phyloP scores from a whole-genome alignment of 78 protist species.

The Polysphondylium violaceum region DNA sequence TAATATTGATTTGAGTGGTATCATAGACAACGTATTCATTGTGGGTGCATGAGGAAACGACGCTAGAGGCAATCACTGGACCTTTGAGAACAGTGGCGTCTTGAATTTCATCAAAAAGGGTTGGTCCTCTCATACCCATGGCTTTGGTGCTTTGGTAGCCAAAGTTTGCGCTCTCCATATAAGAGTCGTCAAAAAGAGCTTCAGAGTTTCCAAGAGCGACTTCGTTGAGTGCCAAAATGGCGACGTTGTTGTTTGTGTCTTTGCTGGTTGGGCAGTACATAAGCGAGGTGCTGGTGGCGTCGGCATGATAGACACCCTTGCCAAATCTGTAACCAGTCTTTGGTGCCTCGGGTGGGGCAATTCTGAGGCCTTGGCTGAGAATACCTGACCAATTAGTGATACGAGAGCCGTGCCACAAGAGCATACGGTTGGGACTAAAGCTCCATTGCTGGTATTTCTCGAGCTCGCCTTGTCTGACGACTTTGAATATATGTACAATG shows the following conservation, averaged over 20 bases:
- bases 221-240: conserved; percentile 55
- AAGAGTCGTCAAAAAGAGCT: conserved; percentile 12
- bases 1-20: conserved; percentile 16
- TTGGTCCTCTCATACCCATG: conserved; percentile 58
- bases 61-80: conserved; percentile 16
- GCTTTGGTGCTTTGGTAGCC: conserved; percentile 81
- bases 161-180: conserved; percentile 42
- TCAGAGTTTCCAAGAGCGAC: conserved; percentile 70
- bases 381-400: conserved; percentile 91
- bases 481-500: conserved; percentile 1
- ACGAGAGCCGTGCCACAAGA: conserved; percentile 96
- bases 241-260: conserved; percentile 20
- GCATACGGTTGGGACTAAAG: conserved; percentile 56
- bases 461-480: conserved; percentile 30
- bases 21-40: conserved; percentile 78
- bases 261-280: conserved; percentile 38
- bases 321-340: conserved; percentile 95
- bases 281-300: conserved; percentile 14
- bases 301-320: conserved; percentile 96
- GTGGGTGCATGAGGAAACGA: neutral
- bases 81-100: neutral
- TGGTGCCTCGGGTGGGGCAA: conserved; percentile 96
- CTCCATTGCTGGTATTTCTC: conserved; percentile 25
- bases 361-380: conserved; percentile 86
- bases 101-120: neutral